Conservation (phyloP, 1,284 basidiomycete species). For the Inonotus hispidus region DNA sequence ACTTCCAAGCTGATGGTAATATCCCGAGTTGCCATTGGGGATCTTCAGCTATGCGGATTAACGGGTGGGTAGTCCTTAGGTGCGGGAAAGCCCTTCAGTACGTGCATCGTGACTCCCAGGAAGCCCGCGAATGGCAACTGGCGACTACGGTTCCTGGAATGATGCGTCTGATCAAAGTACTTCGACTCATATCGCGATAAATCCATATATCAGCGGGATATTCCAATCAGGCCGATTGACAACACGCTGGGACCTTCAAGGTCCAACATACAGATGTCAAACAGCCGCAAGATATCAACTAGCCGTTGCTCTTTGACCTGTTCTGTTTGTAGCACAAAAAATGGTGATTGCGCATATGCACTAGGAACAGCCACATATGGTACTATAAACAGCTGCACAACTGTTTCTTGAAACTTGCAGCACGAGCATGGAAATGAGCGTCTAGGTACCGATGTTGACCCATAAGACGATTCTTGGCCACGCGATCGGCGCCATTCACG, state of each 20-base stretch:
- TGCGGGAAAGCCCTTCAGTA: no score
- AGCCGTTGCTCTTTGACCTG: neutral
- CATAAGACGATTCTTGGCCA: neutral
- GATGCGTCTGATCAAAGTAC: neutral
- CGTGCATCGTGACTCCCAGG: no score
- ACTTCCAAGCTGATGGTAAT: no score
- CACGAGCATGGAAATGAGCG: neutral
- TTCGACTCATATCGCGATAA: neutral
- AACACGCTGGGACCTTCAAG: neutral
- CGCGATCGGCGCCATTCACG: neutral
- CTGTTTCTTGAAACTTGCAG: no score
- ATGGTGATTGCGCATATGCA: neutral
- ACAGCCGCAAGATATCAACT: neutral
- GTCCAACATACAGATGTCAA: neutral
- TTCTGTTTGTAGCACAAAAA: neutral
- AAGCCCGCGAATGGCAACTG: no score
- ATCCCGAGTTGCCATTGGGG: no score
- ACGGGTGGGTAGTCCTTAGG: no score
- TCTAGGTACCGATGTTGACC: neutral
- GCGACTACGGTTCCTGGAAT: neutral
- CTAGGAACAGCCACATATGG: neutral
- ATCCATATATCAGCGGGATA: neutral
- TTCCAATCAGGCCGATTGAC: neutral
- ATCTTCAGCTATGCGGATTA: no score
- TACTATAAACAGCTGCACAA: neutral